Evolutionary conservation across 441 rosid species (phyloP).

Genomic region (Mallotus japonicus): DNA sequence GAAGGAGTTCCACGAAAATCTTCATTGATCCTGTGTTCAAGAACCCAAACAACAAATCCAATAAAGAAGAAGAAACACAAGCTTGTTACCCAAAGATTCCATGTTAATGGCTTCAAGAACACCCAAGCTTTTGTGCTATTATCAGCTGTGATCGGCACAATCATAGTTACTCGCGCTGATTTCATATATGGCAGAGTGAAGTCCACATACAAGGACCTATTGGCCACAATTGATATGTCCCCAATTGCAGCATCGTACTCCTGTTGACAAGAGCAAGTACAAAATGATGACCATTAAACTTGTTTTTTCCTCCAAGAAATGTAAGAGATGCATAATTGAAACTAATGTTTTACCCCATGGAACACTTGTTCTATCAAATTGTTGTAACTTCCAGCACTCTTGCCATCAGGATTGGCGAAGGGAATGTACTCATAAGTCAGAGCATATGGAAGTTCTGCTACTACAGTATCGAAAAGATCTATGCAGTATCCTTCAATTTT

Average conservation of each 20-base stretch:
- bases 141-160: slow-evolving; percentile 38
- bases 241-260: slow-evolving; percentile 48
- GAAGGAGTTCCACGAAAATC: slow-evolving; percentile 49
- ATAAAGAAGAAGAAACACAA: slow-evolving; percentile 46
- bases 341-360: slow-evolving; percentile 14
- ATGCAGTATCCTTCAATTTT: slow-evolving; percentile 40
- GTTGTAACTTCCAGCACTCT: slow-evolving; percentile 28
- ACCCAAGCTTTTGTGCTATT: slow-evolving; percentile 31
- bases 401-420: slow-evolving; percentile 31
- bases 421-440: slow-evolving; percentile 37
- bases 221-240: slow-evolving; percentile 45
- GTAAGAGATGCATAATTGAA: too few relatives aligned
- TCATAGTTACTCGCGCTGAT: slow-evolving; percentile 44
- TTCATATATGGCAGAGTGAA: slow-evolving; percentile 57
- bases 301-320: too few relatives aligned
- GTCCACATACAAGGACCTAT: slow-evolving; percentile 46
- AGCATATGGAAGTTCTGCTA: slow-evolving; percentile 36
- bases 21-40: slow-evolving; percentile 54
- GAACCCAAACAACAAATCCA: slow-evolving; percentile 51
- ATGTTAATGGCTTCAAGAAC: slow-evolving; percentile 55
- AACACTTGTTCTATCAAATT: slow-evolving; percentile 46
- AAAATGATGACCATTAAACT: not conserved
- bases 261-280: slow-evolving; percentile 22
- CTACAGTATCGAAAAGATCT: slow-evolving; percentile 46
- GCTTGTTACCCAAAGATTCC: slow-evolving; percentile 48